Percentiles rank a stretch among this genome's conserved stretches.
phyloP scores from a whole-genome alignment of 495 filamentous ascomycete species.

The Hyaloscypha bicolor region DNA sequence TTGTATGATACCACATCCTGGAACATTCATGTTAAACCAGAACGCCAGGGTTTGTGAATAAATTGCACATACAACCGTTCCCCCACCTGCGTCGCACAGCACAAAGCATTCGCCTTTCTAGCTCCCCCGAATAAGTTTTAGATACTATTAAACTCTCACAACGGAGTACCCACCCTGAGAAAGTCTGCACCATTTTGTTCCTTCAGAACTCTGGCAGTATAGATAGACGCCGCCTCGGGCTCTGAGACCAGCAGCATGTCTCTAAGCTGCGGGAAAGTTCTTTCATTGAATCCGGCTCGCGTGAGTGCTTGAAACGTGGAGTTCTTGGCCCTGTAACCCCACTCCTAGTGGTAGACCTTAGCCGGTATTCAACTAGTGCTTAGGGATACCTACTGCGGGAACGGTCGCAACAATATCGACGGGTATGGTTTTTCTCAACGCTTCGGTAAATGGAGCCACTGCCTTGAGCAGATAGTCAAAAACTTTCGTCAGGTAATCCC shows the following conservation, averaged over 20 bases:
- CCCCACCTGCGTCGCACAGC: slow-evolving; percentile 5
- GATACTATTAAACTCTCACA: too few species aligned
- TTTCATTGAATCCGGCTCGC: slow-evolving; percentile 20
- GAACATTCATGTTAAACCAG: background rate
- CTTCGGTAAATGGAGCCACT: background rate
- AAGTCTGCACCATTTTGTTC: slow-evolving; percentile 14
- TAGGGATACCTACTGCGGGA: slow-evolving; percentile 19
- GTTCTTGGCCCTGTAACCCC: slow-evolving; percentile 25
- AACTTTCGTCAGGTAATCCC: slow-evolving; percentile 13
- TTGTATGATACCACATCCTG: slow-evolving; percentile 27
- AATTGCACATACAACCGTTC: slow-evolving; percentile 27
- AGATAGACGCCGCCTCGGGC: slow-evolving; percentile 27
- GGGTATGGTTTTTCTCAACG: slow-evolving; percentile 1
- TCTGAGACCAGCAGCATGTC: slow-evolving; percentile 22
- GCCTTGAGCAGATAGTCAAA: slow-evolving; percentile 10
- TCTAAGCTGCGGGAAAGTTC: slow-evolving; percentile 13
- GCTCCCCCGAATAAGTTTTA: too few species aligned
- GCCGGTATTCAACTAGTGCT: background rate
- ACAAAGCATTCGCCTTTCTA: slow-evolving; percentile 29
- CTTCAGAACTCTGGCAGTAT: slow-evolving; percentile 21
- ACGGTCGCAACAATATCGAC: slow-evolving; percentile 26
- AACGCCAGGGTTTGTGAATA: background rate
- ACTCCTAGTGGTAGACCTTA: slow-evolving; percentile 14
- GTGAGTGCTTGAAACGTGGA: slow-evolving; percentile 23
- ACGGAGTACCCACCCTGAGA: slow-evolving; percentile 13